A percentile compares a stretch with the other conserved stretches of the same genome.
Evolutionary conservation across 164 flowering plant genomes (phyloP).

Genomic region (Vitis amurensis): DNA sequence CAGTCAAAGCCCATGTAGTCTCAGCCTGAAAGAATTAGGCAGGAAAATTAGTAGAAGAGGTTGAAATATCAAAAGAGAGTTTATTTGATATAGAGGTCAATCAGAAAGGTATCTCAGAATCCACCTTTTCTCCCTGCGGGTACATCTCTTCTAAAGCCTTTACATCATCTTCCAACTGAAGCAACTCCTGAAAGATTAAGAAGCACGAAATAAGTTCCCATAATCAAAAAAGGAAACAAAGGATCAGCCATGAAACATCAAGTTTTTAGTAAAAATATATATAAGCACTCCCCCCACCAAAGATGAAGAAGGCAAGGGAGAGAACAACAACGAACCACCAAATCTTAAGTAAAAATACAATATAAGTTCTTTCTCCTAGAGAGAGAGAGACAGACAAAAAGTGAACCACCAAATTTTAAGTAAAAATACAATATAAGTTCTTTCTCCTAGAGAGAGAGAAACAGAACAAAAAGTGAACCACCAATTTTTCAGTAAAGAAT

Average conservation of each 20-base stretch:
- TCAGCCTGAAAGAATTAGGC: conserved; percentile 65
- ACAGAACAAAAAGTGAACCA: too few species aligned
- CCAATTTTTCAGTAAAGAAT: too few species aligned
- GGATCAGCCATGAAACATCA: not conserved
- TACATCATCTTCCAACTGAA: conserved; percentile 91
- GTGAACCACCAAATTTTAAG: too few species aligned
- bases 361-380: too few species aligned
- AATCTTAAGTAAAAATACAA: too few species aligned
- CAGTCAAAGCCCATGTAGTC: conserved; percentile 94
- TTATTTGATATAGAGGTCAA: not conserved
- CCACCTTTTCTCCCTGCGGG: conserved; percentile 98
- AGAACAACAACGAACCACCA: too few species aligned
- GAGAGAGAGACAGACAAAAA: too few species aligned
- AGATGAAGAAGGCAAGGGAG: too few species aligned
- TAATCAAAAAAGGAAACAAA: not conserved
- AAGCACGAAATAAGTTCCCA: conserved; percentile 13
- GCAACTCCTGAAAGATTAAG: conserved; percentile 69
- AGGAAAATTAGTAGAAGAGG: conserved; percentile 5
- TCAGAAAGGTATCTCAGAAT: not conserved
- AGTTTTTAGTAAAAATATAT: too few species aligned
- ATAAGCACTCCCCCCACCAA: too few species aligned
- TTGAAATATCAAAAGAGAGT: not conserved
- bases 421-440: too few species aligned
- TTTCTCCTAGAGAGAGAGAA: too few species aligned
- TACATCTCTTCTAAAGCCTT: conserved; percentile 96